Evolutionary conservation across 1,284 basidiomycete genomes (phyloP), one percentile per base, ranked within the genome.

Genomic region (Volvariella volvacea): DNA sequence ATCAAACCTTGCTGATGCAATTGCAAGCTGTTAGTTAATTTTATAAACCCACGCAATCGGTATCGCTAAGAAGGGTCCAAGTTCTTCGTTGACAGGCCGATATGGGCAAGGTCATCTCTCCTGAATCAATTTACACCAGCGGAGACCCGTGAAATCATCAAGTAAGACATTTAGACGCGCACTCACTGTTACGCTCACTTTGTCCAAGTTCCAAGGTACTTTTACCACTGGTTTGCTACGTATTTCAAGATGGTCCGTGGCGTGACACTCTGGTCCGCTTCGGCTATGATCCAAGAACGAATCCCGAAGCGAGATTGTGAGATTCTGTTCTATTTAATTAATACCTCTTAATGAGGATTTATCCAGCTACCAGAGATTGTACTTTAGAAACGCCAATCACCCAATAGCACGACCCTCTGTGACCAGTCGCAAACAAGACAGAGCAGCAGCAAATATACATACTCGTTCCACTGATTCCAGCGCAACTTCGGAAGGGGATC

Each of bases 171-270:
- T 38, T n/a, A n/a, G 6, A 31, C 17, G 40, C 6, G 34, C 30
- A 41, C 34, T 8, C 30, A 19, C 38, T 33, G 21, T 16, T 42
- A 30, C 34, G 9, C n/a, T 7, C 17, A 33, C 39, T 16, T 48
- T 10, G 39, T 33, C 2, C 6, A 47, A 90, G 87, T 51, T 87
- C 86, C 3, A 90, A 90, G 58, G 62, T 76, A 14, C 65, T 87
- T 12, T 71, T 88, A 17, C 78, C 83, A 10, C 63, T 86, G 3
- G 77, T 83, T 4, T 83, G 83, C 39, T 99, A 94, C 59, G 84
- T 89, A 2, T 95, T 98, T 59, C 79, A 83, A 48, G 94, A 97
- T 51, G 95, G 95, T 0, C 92, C 93, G 1, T 98, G 89, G 85
- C 76, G 92, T 42, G 94, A 98, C 58, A 88, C 88, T 6, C 73